Conservation (phyloP, 1,284 basidiomycete species). For the Moniliophthora roreri region DNA sequence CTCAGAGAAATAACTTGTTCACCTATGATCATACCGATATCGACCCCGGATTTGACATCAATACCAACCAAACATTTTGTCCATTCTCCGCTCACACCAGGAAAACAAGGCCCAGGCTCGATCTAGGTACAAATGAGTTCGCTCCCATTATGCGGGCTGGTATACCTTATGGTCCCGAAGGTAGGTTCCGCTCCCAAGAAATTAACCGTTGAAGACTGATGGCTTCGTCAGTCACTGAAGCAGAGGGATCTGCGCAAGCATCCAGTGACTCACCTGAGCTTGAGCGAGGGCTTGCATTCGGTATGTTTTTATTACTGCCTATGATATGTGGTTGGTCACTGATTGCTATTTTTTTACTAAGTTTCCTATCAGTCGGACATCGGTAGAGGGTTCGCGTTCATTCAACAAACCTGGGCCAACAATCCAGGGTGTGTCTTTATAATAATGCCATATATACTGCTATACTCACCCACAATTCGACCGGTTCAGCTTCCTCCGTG, state of each 20-base stretch:
- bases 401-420: constrained; percentile 31
- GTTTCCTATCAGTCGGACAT: constrained; percentile 28
- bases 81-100: constrained; percentile 34
- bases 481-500: neutral
- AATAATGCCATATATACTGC: neutral
- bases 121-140: constrained; percentile 12
- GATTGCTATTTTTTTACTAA: neutral
- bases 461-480: constrained; percentile 8
- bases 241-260: constrained; percentile 13
- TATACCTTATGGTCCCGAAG: constrained; percentile 39
- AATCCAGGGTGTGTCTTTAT: constrained; percentile 15
- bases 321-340: neutral
- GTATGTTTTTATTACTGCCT: constrained; percentile 1
- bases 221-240: constrained; percentile 15
- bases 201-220: neutral
- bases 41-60: constrained; percentile 3
- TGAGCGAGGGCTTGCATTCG: constrained; percentile 31
- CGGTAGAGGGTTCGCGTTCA: constrained; percentile 26
- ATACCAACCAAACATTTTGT: constrained; percentile 28
- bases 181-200: constrained; percentile 3
- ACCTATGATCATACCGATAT: constrained; percentile 21
- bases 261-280: constrained; percentile 16
- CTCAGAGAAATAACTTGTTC: constrained; percentile 36
- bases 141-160: constrained; percentile 34
- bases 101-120: constrained; percentile 27